Evolutionary conservation across 2,329 filamentous ascomycete species (phyloP).

Genomic region (Hymenoscyphus albidus): DNA sequence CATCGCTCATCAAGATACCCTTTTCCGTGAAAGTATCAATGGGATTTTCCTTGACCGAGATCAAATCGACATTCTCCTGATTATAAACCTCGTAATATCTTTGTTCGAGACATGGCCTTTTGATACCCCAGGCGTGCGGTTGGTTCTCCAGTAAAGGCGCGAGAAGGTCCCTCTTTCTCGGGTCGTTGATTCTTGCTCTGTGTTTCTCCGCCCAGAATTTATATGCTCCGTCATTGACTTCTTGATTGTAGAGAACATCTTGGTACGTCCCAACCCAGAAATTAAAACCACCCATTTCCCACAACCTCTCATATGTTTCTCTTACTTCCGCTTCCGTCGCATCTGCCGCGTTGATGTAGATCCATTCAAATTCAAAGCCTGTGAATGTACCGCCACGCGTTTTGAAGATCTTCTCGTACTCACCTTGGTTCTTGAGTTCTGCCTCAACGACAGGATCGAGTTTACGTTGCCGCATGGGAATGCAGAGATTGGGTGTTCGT

Average conservation of each 20-base stretch:
- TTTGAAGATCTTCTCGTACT: slow-evolving; percentile 42
- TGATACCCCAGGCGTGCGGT: slow-evolving; percentile 45
- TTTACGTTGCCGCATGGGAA: slow-evolving; percentile 53
- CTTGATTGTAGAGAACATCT: slow-evolving; percentile 41
- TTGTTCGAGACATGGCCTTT: slow-evolving; percentile 45
- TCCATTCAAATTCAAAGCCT: slow-evolving; percentile 49
- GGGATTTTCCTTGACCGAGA: slow-evolving; percentile 42
- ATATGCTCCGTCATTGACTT: slow-evolving; percentile 45
- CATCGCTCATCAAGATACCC: slow-evolving; percentile 36
- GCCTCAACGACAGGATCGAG: slow-evolving; percentile 41
- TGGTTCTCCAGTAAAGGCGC: slow-evolving; percentile 40
- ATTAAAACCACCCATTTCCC: slow-evolving; percentile 44
- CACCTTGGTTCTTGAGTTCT: slow-evolving; percentile 39
- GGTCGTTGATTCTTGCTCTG: slow-evolving; percentile 43
- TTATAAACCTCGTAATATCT: slow-evolving; percentile 49
- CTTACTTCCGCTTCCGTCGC: slow-evolving; percentile 43
- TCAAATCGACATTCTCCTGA: slow-evolving; percentile 42
- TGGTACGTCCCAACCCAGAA: slow-evolving; percentile 45
- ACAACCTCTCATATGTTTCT: slow-evolving; percentile 43
- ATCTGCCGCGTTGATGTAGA: slow-evolving; percentile 42
- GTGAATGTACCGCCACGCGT: slow-evolving; percentile 44
- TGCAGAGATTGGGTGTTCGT: slow-evolving; percentile 53
- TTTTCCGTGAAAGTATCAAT: slow-evolving; percentile 40
- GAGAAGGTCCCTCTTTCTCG: slow-evolving; percentile 42
- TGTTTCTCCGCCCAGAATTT: slow-evolving; percentile 47